phyloP scores from a whole-genome alignment of 331 rosid species.

The Malus hybrid region DNA sequence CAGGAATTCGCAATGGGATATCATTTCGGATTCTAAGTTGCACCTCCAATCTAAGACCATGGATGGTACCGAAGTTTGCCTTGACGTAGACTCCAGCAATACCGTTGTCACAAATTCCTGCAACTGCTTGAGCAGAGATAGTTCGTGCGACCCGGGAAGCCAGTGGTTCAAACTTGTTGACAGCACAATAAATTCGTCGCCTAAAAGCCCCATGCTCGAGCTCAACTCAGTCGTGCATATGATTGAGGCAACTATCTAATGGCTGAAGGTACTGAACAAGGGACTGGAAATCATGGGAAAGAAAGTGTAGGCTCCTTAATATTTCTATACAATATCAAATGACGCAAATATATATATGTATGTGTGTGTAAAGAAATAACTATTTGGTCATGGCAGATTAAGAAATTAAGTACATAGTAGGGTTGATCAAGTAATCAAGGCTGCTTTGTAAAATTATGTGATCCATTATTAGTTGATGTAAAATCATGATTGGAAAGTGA shows the following conservation, averaged over 20 bases:
- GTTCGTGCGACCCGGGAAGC: slow-evolving; percentile 58
- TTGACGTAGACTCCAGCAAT: slow-evolving; percentile 58
- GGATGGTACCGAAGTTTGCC: slow-evolving; percentile 46
- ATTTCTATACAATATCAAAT: not conserved
- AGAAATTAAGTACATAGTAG: no score
- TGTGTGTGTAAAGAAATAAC: not conserved
- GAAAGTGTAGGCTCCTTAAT: not conserved
- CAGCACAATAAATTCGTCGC: slow-evolving; percentile 30
- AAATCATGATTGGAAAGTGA: not conserved
- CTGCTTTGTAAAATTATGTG: not conserved
- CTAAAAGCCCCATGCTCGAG: slow-evolving; percentile 2
- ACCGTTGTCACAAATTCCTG: slow-evolving; percentile 56
- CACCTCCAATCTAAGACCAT: slow-evolving; percentile 48
- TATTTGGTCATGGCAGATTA: not conserved
- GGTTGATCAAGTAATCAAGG: not conserved
- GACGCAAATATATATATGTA: no score
- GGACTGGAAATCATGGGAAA: not conserved
- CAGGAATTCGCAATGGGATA: slow-evolving; percentile 53
- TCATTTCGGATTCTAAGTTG: slow-evolving; percentile 62
- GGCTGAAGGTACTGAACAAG: not conserved
- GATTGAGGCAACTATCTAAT: not conserved
- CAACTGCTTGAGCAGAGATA: slow-evolving; percentile 57
- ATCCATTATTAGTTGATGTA: no score
- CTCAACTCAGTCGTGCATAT: slow-evolving; percentile 10
- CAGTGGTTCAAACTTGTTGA: slow-evolving; percentile 88